Conservation (phyloP, 1,284 basidiomycete species). For the Naganishia cerealis region DNA sequence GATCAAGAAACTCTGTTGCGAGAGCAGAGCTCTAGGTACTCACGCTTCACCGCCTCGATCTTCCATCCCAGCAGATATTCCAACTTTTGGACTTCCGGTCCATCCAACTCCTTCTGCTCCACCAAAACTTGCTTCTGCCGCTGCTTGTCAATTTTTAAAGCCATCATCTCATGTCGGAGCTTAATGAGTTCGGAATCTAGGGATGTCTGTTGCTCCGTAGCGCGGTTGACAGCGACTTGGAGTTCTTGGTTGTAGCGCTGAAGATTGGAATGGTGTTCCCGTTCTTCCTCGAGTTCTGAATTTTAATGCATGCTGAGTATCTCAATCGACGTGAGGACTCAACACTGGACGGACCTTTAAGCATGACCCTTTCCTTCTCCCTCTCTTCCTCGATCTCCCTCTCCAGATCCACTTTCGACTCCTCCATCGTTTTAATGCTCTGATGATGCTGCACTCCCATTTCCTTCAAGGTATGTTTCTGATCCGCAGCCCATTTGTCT, state of each 20-base stretch:
- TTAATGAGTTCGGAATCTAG: conserved; percentile 44
- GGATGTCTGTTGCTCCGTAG: conserved; percentile 39
- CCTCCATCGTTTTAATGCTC: conserved; percentile 41
- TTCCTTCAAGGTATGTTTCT: conserved; percentile 46
- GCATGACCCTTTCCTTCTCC: conserved; percentile 49
- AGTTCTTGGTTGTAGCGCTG: conserved; percentile 41
- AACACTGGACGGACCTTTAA: conserved; percentile 42
- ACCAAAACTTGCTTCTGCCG: conserved; percentile 65
- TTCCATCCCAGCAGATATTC: conserved; percentile 65
- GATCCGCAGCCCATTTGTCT: conserved; percentile 44
- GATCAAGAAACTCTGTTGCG: neutral
- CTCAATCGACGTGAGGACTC: neutral
- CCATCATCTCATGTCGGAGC: conserved; percentile 40
- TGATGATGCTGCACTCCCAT: conserved; percentile 42
- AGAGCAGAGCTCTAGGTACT: conserved; percentile 36
- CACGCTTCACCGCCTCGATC: conserved; percentile 70
- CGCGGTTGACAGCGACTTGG: conserved; percentile 44
- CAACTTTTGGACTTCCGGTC: conserved; percentile 62
- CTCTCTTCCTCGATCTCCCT: conserved; percentile 47
- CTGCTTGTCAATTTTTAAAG: conserved; percentile 57
- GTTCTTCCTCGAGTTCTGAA: conserved; percentile 47
- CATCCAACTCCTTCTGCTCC: conserved; percentile 61
- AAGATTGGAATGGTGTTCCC: conserved; percentile 43
- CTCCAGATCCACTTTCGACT: conserved; percentile 47
- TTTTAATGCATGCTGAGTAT: neutral